Percentiles rank a stretch among this genome's conserved stretches.
Evolutionary conservation across 805 yeast genomes (phyloP).

Genomic region (Candida xyloterini): DNA sequence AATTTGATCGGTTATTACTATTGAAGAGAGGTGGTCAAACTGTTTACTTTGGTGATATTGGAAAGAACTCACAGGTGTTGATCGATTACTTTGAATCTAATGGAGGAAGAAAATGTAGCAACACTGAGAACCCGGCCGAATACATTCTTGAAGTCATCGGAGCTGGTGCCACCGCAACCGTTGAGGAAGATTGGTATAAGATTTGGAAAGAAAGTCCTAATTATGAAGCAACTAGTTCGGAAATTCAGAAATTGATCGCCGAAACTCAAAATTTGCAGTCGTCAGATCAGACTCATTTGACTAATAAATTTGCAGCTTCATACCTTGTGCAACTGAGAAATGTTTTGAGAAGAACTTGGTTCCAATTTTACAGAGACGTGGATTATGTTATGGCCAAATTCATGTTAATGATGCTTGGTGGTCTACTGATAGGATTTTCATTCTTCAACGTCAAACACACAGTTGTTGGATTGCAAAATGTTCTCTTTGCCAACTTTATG

Average conservation of each 20-base stretch:
- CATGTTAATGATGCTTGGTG: conserved; percentile 36
- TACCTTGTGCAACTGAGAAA: conserved; percentile 37
- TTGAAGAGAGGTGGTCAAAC: conserved; percentile 52
- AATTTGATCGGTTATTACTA: conserved; percentile 42
- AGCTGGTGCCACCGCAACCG: conserved; percentile 73
- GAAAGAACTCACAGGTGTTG: conserved; percentile 40
- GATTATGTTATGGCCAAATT: conserved; percentile 48
- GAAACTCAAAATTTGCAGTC: conserved; percentile 12
- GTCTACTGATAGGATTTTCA: conserved; percentile 51
- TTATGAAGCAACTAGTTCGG: conserved; percentile 26
- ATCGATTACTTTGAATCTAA: conserved; percentile 45
- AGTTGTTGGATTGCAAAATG: conserved; percentile 56
- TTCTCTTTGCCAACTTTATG: conserved; percentile 49
- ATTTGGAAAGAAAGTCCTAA: conserved; percentile 47
- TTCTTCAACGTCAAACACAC: conserved; percentile 59
- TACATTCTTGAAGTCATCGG: conserved; percentile 73
- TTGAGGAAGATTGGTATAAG: conserved; percentile 58
- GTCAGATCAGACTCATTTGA: conserved; percentile 16
- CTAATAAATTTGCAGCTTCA: conserved; percentile 42
- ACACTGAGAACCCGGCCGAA: conserved; percentile 70
- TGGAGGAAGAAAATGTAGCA: conserved; percentile 65
- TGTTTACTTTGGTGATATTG: conserved; percentile 54
- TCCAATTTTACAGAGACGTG: conserved; percentile 48
- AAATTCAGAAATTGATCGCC: conserved; percentile 30
- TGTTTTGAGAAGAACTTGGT: conserved; percentile 38